These are phyloP conservation scores for Aspergillus nanangensis DNA, from an alignment of 495 filamentous ascomycete species.

Conservation along the genomic window DNA sequence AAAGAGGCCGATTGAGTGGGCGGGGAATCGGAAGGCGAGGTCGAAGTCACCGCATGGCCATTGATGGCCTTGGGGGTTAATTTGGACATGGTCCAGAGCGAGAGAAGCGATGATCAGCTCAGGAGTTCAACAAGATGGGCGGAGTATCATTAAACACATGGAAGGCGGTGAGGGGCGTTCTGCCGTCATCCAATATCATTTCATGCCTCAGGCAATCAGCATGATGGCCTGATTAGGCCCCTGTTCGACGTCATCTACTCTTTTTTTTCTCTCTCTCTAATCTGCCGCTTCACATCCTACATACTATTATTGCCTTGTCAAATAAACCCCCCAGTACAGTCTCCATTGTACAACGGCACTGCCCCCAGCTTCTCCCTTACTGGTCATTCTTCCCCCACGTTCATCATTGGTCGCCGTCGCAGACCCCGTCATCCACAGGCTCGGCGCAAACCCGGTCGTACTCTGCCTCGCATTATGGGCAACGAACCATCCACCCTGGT, in stretches of 20 bases:
- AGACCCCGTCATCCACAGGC: constrained; percentile 22
- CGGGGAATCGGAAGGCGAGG: constrained; percentile 9
- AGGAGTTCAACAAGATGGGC: no score
- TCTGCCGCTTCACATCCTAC: neutral
- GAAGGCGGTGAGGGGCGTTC: constrained; percentile 36
- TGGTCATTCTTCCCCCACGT: no score
- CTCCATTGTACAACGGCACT: no score
- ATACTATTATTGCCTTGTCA: no score
- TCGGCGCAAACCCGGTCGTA: constrained; percentile 15
- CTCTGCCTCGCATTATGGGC: constrained; percentile 51
- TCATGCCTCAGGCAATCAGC: constrained; percentile 14
- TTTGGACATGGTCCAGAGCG: constrained; percentile 17
- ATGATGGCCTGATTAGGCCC: constrained; percentile 1
- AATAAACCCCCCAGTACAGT: no score
- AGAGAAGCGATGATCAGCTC: neutral
- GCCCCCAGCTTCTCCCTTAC: neutral
- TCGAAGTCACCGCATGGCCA: constrained; percentile 20
- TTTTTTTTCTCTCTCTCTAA: neutral
- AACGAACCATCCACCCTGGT: constrained; percentile 62
- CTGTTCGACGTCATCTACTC: constrained; percentile 13
- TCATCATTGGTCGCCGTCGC: constrained; percentile 33
- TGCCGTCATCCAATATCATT: neutral
- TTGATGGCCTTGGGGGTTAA: constrained; percentile 19
- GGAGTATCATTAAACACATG: no score
- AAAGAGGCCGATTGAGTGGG: constrained; percentile 3